Conservation (phyloP, 225 moss, liverwort and hornwort genomes). For the Marchantia polymorpha region DNA sequence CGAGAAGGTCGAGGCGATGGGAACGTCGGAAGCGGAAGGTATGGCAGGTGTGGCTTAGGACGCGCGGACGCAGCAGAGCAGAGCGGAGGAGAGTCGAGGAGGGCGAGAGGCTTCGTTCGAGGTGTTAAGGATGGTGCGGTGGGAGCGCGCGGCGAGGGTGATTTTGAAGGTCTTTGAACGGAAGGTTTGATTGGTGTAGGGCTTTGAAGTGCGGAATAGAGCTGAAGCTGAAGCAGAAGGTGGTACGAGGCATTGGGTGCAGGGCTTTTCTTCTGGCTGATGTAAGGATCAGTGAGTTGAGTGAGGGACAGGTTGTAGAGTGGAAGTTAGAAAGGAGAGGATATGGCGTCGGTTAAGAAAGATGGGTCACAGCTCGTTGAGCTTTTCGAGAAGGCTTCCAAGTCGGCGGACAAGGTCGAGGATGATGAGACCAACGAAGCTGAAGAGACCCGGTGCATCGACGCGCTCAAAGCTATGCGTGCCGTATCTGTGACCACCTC, state of each 20-base stretch:
- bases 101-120: too few species aligned
- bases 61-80: background rate
- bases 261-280: background rate
- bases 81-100: background rate
- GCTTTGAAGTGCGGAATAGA: background rate
- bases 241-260: background rate
- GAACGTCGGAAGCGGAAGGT: background rate
- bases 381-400: slow-evolving; percentile 80
- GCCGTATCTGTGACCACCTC: slow-evolving; percentile 64
- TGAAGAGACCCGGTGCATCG: slow-evolving; percentile 75
- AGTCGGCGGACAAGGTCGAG: slow-evolving; percentile 62
- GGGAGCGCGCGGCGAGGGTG: background rate
- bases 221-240: background rate
- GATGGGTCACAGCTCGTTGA: slow-evolving; percentile 59
- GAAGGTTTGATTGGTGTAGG: background rate
- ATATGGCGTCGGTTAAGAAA: slow-evolving; percentile 32
- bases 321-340: background rate
- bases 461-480: slow-evolving; percentile 68
- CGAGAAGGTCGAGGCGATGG: background rate
- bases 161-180: background rate
- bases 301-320: background rate
- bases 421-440: slow-evolving; percentile 44
- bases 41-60: background rate
- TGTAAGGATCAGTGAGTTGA: background rate
- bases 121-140: background rate